Percentiles rank a stretch among this genome's conserved stretches.
Conservation (phyloP, 2,329 filamentous ascomycete species). For the Fusarium chlamydosporum region DNA sequence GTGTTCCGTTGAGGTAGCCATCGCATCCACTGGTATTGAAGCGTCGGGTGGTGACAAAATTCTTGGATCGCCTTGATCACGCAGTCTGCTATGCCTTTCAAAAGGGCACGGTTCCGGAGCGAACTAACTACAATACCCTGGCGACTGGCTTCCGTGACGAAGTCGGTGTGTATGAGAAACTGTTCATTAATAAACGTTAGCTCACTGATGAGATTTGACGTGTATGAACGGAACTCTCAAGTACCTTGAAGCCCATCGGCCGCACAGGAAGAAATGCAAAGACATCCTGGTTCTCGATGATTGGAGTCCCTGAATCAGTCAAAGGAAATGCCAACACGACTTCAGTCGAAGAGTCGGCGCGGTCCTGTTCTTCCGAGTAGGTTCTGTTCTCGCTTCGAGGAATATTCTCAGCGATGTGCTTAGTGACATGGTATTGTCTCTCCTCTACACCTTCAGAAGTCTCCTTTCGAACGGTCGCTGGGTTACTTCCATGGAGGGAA, state of each 20-base stretch:
- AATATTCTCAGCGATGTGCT: conserved; percentile 48
- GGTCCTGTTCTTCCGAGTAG: conserved; percentile 50
- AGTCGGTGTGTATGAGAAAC: conserved; percentile 66
- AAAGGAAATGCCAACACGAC: conserved; percentile 64
- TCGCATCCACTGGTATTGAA: conserved; percentile 62
- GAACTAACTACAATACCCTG: conserved; percentile 59
- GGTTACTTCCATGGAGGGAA: conserved; percentile 27
- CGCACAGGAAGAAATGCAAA: conserved; percentile 64
- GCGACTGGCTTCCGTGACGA: conserved; percentile 62
- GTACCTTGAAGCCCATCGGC: conserved; percentile 59
- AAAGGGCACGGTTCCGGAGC: conserved; percentile 56
- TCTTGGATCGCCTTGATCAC: conserved; percentile 58
- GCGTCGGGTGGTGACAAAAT: conserved; percentile 56
- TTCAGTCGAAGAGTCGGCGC: conserved; percentile 51
- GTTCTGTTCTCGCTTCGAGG: conserved; percentile 55
- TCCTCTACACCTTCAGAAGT: conserved; percentile 4
- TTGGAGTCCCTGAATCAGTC: conserved; percentile 49
- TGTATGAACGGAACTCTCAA: not conserved
- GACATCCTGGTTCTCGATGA: conserved; percentile 58
- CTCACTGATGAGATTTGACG: fast-evolving
- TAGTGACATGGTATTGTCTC: conserved; percentile 51
- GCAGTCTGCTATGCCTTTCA: conserved; percentile 54
- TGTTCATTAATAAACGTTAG: conserved; percentile 21
- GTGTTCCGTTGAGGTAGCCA: conserved; percentile 57
- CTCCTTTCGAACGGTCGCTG: conserved; percentile 22